phyloP scores from a whole-genome alignment of 257 asterid genomes.

The Leonotis leonurus region DNA sequence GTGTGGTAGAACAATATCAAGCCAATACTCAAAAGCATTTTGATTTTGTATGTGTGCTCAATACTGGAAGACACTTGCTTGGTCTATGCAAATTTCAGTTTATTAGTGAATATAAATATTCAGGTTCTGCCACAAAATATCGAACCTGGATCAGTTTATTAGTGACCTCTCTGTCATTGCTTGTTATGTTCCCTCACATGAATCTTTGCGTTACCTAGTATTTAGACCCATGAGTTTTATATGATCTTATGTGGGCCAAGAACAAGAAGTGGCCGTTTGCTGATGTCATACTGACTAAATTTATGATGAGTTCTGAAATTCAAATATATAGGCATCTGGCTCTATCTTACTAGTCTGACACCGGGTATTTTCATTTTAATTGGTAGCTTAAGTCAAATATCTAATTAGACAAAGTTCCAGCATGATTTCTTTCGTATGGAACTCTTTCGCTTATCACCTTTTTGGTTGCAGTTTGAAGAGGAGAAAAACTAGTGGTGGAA shows the following conservation, averaged over 20 bases:
- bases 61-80: neutral
- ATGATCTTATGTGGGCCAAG: neutral
- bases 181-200: neutral
- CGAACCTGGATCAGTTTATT: neutral
- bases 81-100: neutral
- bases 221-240: neutral
- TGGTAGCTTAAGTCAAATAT: neutral
- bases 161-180: neutral
- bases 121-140: neutral
- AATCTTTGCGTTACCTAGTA: neutral
- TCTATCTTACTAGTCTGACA: neutral
- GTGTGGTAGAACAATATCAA: neutral
- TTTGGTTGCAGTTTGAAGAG: conserved; percentile 64
- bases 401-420: neutral
- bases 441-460: neutral
- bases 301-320: neutral
- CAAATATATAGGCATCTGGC: neutral
- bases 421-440: neutral
- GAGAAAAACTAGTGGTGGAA: conserved; percentile 43
- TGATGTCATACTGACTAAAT: neutral
- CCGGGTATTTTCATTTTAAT: neutral
- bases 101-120: neutral
- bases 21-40: neutral
- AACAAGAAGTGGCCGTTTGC: neutral
- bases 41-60: neutral